Evolutionary conservation across 768 basidiomycete genomes (phyloP).

Genomic region (Suillus hirtellus): DNA sequence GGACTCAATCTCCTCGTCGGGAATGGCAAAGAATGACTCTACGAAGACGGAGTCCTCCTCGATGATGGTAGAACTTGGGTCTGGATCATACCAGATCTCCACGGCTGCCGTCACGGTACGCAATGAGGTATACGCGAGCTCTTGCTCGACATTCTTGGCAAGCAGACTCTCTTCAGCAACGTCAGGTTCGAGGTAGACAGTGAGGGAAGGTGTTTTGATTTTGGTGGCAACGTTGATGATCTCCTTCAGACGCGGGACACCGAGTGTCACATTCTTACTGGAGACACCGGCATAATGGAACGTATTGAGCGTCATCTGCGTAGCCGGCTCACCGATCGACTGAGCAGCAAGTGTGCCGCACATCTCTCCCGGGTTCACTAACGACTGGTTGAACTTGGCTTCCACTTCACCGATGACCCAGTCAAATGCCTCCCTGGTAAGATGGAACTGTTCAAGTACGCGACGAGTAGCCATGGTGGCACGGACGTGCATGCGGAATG

Average conservation of each 20-base stretch:
- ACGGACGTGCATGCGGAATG: conserved; percentile 92
- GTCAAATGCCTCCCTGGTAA: conserved; percentile 93
- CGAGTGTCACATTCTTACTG: conserved; percentile 99
- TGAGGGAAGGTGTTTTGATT: conserved; percentile 97
- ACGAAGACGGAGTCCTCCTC: conserved; percentile 96
- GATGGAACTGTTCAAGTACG: conserved; percentile 84
- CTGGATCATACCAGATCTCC: conserved; percentile 98
- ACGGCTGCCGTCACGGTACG: conserved; percentile 93
- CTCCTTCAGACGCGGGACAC: conserved; percentile 98
- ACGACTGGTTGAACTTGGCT: conserved; percentile 90
- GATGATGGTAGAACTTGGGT: conserved; percentile 88
- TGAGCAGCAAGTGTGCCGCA: conserved; percentile 97
- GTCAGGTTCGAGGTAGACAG: conserved; percentile 80
- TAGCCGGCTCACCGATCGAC: conserved; percentile 99
- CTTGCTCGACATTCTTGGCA: conserved; percentile 90
- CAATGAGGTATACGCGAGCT: conserved; percentile 90
- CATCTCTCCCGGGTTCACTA: conserved; percentile 97
- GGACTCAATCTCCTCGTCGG: conserved; percentile 91
- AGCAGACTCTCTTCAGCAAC: conserved; percentile 56
- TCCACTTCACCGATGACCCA: conserved; percentile 97
- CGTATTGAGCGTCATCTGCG: conserved; percentile 99
- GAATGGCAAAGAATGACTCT: conserved; percentile 98
- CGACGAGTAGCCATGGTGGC: conserved; percentile 85
- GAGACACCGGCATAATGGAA: conserved; percentile 99
- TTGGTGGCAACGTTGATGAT: conserved; percentile 99